Conservation (phyloP, 345 rosid genomes). For the Gossypium anomalum region DNA sequence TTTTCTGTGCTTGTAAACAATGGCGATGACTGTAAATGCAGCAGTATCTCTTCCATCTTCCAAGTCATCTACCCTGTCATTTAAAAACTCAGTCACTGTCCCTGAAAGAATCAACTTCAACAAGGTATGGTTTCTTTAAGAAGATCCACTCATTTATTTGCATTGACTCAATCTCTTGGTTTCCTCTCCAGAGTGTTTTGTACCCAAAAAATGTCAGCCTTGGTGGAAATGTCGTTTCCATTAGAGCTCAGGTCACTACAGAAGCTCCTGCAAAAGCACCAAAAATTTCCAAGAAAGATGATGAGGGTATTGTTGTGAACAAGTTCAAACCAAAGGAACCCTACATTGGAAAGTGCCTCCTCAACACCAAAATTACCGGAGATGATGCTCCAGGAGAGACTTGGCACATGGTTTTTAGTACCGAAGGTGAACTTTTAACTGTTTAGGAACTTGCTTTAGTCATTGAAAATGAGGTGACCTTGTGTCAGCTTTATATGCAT, state of each 20-base stretch:
- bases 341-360: constrained; percentile 70
- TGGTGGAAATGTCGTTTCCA: constrained; percentile 45
- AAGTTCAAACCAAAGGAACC: constrained; percentile 84
- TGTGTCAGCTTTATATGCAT: not conserved
- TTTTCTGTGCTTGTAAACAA: constrained; percentile 16
- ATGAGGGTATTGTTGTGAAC: constrained; percentile 76
- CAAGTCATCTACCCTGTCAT: constrained; percentile 51
- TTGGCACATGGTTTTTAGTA: constrained; percentile 94
- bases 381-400: constrained; percentile 99
- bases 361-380: constrained; percentile 93
- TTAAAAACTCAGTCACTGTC: constrained; percentile 44
- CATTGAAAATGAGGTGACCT: not conserved
- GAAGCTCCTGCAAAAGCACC: constrained; percentile 70
- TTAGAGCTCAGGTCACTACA: constrained; percentile 77
- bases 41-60: constrained; percentile 74
- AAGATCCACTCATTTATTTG: constrained; percentile 7
- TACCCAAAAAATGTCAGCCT: constrained; percentile 40
- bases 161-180: not conserved
- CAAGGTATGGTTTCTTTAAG: constrained; percentile 39
- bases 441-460: not conserved
- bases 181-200: constrained; percentile 25
- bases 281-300: constrained; percentile 75
- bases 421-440: constrained; percentile 32
- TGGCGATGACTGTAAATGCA: constrained; percentile 79
- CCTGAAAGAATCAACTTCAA: constrained; percentile 65